A percentile compares a stretch with the other conserved stretches of the same genome.
These are phyloP conservation scores for Jamesozyma rosinii DNA, from an alignment of 805 yeast species.

Conservation along the genomic window DNA sequence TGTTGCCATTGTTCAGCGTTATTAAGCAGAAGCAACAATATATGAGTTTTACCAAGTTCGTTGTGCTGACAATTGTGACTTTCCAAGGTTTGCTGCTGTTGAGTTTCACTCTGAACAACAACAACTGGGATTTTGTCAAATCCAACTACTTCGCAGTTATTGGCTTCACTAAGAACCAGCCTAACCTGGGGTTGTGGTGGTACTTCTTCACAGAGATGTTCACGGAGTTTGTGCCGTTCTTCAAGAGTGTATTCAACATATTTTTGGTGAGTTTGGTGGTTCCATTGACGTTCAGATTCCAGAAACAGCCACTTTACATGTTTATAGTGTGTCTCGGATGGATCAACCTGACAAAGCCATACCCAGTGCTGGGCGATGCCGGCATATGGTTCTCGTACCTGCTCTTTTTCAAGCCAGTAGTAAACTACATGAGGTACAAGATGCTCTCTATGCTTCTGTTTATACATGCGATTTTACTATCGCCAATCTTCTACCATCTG, in stretches of 20 bases:
- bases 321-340: constrained; percentile 40
- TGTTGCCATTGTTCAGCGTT: constrained; percentile 37
- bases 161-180: constrained; percentile 61
- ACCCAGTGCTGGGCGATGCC: constrained; percentile 76
- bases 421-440: constrained; percentile 39
- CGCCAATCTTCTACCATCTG: constrained; percentile 84
- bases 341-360: constrained; percentile 63
- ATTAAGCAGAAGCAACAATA: neutral
- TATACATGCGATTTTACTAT: constrained; percentile 50
- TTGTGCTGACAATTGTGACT: constrained; percentile 1
- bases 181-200: constrained; percentile 98
- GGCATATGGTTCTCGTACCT: constrained; percentile 46
- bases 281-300: constrained; percentile 68
- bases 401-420: constrained; percentile 38
- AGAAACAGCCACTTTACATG: constrained; percentile 51
- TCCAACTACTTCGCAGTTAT: constrained; percentile 51
- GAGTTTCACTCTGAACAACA: constrained; percentile 35
- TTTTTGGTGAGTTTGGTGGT: constrained; percentile 55
- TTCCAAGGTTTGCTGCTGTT: constrained; percentile 22
- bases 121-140: constrained; percentile 38
- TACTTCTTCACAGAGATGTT: constrained; percentile 93
- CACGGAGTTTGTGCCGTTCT: constrained; percentile 77
- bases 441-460: constrained; percentile 45
- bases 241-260: constrained; percentile 72
- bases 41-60: neutral